Evolutionary conservation across 2,329 filamentous ascomycete species (phyloP), one percentile per base, ranked within the genome.

Genomic region (Xylaria multiplex): DNA sequence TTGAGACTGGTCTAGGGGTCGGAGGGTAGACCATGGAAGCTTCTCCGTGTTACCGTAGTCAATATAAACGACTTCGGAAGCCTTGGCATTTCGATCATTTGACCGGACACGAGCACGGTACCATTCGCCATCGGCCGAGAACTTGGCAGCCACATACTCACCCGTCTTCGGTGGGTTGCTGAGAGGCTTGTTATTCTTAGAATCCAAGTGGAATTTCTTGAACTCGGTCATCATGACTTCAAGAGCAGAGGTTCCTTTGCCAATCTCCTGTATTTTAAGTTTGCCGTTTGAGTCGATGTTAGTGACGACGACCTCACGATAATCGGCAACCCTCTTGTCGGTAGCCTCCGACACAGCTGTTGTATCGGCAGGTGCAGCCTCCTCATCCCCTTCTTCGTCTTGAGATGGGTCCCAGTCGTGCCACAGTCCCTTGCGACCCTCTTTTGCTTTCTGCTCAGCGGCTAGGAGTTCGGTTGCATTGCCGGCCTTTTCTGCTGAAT

Each of bases 21-120:
- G 91, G 49, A 99, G 88, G 71, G 88, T 86, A 27, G 89, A 86
- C 93, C 95, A 99, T 0, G 94, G 88, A 64, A 97, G 85, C 76
- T 90, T 91, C 81, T 99, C 96, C 62, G 88, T 91, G 85, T 99
- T 99, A 74, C 96, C 96, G 79, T 96, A 99, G 82, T 99, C 96
- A 69, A 99, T 88, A 81, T 97, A 99, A 52, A 96, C 82, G 30
- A 99, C 91, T 79, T 99, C 96, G 27, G 93, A 91, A 73, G 92
- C 89, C 85, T 96, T 93, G 75, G 90, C 90, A 8, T 94, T 87
- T 68, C 96, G 93, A 81, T 99, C 96, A 80, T 98, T 97, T 77
- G 94, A 90, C 68, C 94, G 91, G 68, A 99, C 89, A 68, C 90
- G 91, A 37, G 92, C 96, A 68, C 96, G 92, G 83, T 99, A 99